Evolutionary conservation across 192 early-diverging fungal genomes (phyloP), one percentile per base, ranked within the genome.

Genomic region (Oehlia diaphana): DNA sequence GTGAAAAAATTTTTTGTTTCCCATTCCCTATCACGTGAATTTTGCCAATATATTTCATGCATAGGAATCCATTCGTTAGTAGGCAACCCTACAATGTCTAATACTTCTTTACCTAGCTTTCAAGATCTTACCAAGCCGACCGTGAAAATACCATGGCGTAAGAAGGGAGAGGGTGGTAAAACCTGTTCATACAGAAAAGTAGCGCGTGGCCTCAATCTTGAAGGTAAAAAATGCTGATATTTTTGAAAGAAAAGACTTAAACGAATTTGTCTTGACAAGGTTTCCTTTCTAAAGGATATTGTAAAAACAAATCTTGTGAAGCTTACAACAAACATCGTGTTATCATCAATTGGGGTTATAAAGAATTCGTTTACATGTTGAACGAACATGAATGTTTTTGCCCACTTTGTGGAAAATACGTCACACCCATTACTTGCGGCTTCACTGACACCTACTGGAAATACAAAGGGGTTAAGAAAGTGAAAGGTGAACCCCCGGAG

Each of bases 391-490:
- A 67, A 67, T 67, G 26, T 14, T 5, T 0, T 31, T 67, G 65
- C 26, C 65, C 65, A 33, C 65, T 13, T 14, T 67, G 65, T 67
- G 28, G 28, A 14, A 9, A 67, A 31, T 67, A 67, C 13, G 65
- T 67, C 31, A 14, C n/a, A 4, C 65, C 65, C 65, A 37, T 67
- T 12, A 67, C 65, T 31, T 67, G 65, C 13, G 65, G 65, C 0
- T 67, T 67, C 28, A 9, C 26, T 1, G 13, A 67, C 13, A 67
- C 65, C 28, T 31, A 31, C n/a, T 67, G 65, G 65, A 67, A 31
- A 67, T 67, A 67, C 65, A 28, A 67, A 67, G 28, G 65, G 13
- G 8, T 67, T 14, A 67, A 67, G 31, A 67, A 67, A 9, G 28
- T 67, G 31, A 31, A 33, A 31, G 65, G 65, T 35, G 2, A 33